Evolutionary conservation across 2,329 filamentous ascomycete genomes (phyloP), one percentile per base, ranked within the genome.

Genomic region (Penicillium aurantiogriseum): DNA sequence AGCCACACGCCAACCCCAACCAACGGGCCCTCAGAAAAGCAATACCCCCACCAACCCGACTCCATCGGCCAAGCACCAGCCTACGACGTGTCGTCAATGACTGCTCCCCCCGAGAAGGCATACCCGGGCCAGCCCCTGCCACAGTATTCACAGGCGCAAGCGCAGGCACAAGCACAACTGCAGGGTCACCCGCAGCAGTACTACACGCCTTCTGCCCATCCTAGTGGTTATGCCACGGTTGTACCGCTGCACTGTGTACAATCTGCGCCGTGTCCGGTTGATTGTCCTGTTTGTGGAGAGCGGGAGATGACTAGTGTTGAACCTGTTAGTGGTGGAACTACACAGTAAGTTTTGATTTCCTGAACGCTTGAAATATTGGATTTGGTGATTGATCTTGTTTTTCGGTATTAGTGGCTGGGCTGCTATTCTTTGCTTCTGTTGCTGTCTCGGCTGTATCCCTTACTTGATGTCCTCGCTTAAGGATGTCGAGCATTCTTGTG

Each of bases 401-500:
- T 3, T 13, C 7, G 9, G 35, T 2, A 46, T 52, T 52, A 81
- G 79, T 69, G 76, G 70, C 0, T 81, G 78, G 79, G 80, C 76
- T 10, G 67, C 73, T 5, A 63, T 76, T 25, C 64, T 80, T 47
- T 82, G 80, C 70, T 73, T 70, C 56, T 68, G 74, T 52, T 66
- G 67, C 58, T 79, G 77, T 59, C 63, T 81, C 5, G 77, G 79
- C 13, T 82, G 79, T 61, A 75, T 82, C 45, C 79, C 80, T 0
- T 82, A 82, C 60, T 39, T 80, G 31, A 74, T 81, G 65, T 74
- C 73, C 27, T 74, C 72, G 43, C 69, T 79, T 51, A 82, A 82
- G 67, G 77, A 82, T 53, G 77, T 79, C 4, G 67, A 77, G 59
- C 80, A 82, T 63, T 75, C 75, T 58, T 82, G 80, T 54, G 77